These are phyloP conservation scores for Phaeophleospora eucalypticola DNA, from an alignment of 2,329 filamentous ascomycete genomes.

Conservation along the genomic window DNA sequence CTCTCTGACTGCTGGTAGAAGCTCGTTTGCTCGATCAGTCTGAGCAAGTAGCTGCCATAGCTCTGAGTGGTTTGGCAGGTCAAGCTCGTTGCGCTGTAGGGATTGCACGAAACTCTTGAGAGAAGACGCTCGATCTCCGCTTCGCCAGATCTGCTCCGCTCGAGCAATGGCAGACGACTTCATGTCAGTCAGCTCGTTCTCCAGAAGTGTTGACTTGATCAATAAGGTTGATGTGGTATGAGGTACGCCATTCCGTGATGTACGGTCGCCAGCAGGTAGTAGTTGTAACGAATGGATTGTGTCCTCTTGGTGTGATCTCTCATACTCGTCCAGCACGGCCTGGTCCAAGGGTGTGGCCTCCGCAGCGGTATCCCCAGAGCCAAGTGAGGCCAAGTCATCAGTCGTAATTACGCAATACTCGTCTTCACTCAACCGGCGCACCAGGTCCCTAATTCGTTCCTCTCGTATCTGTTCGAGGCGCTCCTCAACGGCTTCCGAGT, in stretches of 20 bases:
- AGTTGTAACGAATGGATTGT: background rate
- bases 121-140: background rate
- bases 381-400: background rate
- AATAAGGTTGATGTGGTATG: background rate
- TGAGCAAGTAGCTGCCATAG: conserved; percentile 10
- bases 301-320: background rate
- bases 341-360: background rate
- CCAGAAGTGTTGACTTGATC: background rate
- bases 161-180: background rate
- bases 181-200: conserved; percentile 1
- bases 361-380: background rate
- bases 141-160: conserved; percentile 2
- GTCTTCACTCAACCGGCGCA: conserved; percentile 3
- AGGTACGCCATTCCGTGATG: no score
- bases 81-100: conserved; percentile 5
- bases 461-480: conserved; percentile 1
- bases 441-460: conserved; percentile 1
- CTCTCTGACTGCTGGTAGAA: conserved; percentile 7
- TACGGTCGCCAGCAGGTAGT: no score
- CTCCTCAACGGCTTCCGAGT: conserved; percentile 6
- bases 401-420: conserved; percentile 8
- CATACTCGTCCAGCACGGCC: background rate
- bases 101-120: background rate
- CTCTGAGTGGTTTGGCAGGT: conserved; percentile 1
- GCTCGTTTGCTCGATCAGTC: conserved; percentile 10